Conservation (phyloP, 345 rosid genomes). For the Hevea brasiliensis region DNA sequence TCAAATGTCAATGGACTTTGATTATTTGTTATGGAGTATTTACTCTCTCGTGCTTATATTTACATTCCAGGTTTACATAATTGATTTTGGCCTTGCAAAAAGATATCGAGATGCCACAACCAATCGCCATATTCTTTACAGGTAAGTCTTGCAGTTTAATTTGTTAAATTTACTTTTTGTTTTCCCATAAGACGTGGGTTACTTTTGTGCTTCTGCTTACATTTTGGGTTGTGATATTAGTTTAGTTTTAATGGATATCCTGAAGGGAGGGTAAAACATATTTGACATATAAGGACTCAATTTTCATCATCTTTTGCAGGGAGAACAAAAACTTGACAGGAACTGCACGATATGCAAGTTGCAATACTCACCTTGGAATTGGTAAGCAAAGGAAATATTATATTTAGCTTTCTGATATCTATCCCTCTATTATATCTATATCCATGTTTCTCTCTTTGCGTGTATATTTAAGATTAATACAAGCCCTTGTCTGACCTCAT, state of each 20-base stretch:
- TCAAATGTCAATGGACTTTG: background rate
- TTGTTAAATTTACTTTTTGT: background rate
- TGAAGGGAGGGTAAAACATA: background rate
- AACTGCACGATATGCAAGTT: slow-evolving; percentile 95
- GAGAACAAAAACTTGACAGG: slow-evolving; percentile 96
- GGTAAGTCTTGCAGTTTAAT: slow-evolving; percentile 36
- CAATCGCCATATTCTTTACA: slow-evolving; percentile 81
- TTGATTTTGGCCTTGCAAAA: slow-evolving; percentile 93
- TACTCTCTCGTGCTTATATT: background rate
- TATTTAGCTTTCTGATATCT: background rate
- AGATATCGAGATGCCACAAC: slow-evolving; percentile 76
- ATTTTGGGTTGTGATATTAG: background rate
- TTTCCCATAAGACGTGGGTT: background rate
- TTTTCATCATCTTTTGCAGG: slow-evolving; percentile 35
- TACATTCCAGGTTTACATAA: slow-evolving; percentile 62
- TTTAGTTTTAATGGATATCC: background rate
- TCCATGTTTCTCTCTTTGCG: background rate
- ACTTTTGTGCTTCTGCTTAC: background rate
- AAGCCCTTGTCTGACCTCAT: background rate
- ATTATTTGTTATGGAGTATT: background rate
- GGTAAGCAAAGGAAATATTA: slow-evolving; percentile 46
- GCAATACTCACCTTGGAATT: slow-evolving; percentile 97
- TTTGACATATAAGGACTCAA: background rate
- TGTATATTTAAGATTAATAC: background rate
- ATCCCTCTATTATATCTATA: background rate